Conservation (phyloP, 73 alveolate species). For the Tetrahymena elliotti region DNA sequence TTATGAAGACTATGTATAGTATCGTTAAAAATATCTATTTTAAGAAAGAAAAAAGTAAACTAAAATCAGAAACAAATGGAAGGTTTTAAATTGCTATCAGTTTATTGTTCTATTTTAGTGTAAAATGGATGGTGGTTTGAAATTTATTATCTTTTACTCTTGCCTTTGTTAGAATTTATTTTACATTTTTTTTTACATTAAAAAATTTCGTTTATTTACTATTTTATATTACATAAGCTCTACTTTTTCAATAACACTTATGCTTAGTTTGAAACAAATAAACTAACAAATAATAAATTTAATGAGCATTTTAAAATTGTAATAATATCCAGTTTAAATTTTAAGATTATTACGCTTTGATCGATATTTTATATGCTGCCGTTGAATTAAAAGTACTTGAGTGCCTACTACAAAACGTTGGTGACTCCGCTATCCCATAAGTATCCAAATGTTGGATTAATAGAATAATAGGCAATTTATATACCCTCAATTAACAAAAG, state of each 20-base stretch:
- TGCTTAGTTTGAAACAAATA: not conserved
- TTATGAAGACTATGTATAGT: not conserved
- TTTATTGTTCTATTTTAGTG: too few species aligned
- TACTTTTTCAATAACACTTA: not conserved
- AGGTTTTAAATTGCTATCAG: not conserved
- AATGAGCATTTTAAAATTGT: not conserved
- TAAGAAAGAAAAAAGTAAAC: not conserved
- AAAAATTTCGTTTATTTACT: not conserved
- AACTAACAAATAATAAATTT: too few species aligned
- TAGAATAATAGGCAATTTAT: constrained; percentile 25
- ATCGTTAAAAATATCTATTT: not conserved
- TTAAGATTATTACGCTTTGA: not conserved
- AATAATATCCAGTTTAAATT: not conserved
- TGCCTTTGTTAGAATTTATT: not conserved
- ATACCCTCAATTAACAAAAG: constrained; percentile 19
- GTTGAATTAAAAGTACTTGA: constrained; percentile 35
- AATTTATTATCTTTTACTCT: too few species aligned
- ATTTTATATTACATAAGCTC: not conserved
- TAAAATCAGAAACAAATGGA: too few species aligned
- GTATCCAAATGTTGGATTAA: constrained; percentile 21
- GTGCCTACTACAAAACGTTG: constrained; percentile 15
- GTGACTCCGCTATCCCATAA: constrained; percentile 11
- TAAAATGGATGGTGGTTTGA: too few species aligned
- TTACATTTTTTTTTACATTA: not conserved
- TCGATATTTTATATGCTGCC: constrained; percentile 19